Evolutionary conservation across 202 grass and related monocot genomes (phyloP).

Genomic region (Cymbopogon flexuosus): DNA sequence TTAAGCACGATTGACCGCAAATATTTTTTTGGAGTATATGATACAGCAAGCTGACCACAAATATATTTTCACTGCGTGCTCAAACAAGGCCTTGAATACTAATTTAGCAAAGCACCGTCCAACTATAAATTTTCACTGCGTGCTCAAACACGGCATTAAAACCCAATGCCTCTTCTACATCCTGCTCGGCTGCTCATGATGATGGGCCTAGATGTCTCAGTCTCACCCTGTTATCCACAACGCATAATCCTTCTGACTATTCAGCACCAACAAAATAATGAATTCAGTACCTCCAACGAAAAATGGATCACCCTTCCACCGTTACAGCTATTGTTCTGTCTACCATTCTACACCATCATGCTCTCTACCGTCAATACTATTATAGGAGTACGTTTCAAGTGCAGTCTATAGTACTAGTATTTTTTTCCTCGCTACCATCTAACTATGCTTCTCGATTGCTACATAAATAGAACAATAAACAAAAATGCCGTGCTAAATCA

Average conservation of each 20-base stretch:
- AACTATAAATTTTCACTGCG: no score
- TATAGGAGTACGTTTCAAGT: not conserved
- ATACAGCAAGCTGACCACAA: no score
- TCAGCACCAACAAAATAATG: not conserved
- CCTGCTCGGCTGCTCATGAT: not conserved
- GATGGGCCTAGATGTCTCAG: not conserved
- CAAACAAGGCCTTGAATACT: no score
- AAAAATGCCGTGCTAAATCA: not conserved
- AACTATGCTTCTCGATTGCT: slow-evolving; percentile 18
- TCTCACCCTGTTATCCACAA: not conserved
- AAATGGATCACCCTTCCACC: not conserved
- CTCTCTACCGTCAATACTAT: not conserved
- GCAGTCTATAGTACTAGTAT: slow-evolving; percentile 18
- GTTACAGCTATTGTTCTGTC: not conserved
- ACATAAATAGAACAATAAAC: not conserved
- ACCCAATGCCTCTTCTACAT: no score
- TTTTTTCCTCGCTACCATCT: slow-evolving; percentile 21
- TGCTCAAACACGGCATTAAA: no score
- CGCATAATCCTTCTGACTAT: not conserved
- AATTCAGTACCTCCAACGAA: not conserved
- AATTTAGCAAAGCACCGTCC: no score
- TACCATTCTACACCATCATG: not conserved
- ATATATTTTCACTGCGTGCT: no score
- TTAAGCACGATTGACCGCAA: no score
- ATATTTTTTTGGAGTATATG: no score